Base-by-base conservation (phyloP, 306 rosid species). In the Cucumis melo region DNA sequence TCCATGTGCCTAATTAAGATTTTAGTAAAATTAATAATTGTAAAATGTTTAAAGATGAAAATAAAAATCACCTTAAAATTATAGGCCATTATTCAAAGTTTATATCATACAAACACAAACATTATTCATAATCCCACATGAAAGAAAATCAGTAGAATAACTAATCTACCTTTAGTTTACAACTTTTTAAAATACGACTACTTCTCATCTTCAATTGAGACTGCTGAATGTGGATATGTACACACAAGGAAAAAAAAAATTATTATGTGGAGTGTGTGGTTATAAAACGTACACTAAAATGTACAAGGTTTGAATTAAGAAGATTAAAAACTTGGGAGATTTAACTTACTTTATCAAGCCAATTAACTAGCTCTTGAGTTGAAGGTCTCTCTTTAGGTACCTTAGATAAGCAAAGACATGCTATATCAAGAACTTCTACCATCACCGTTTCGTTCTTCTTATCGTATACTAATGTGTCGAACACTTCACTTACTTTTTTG, bases 311-410 rank as follows among this genome's bases (percentile, higher is more conserved):
- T 10, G 10, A 61, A 21, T 62, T 62, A 19, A 60, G 8, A 8
- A 11, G 70, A 7, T 64, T 17, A 32, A 0, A 17, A 63, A 8
- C 46, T 63, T 63, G 17, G 42, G 21, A 63, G 70, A 63, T 63
- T 61, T 32, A 63, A 64, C 39, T 17, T 34, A 64, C 41, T 64
- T 36, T 64, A 36, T 87, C 85, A 9, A 87, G 87, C 84, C 86
- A 84, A 15, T 84, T 78, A 73, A 87, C 86, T 15, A 87, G 81
- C 78, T 80, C 81, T 73, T 87, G 83, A 16, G 87, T 84, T 21
- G 86, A 75, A 73, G 90, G 90, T 32, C 90, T 82, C 80, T 80
- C 76, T 75, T 84, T 87, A 6, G 90, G 90, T 75, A 9, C 24
- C 75, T 73, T 82, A 5, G 79, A 80, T 55, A 84, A 42, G 80